These are phyloP conservation scores for Cinnamomum micranthum DNA, from an alignment of 164 flowering plant genomes.

Conservation along the genomic window DNA sequence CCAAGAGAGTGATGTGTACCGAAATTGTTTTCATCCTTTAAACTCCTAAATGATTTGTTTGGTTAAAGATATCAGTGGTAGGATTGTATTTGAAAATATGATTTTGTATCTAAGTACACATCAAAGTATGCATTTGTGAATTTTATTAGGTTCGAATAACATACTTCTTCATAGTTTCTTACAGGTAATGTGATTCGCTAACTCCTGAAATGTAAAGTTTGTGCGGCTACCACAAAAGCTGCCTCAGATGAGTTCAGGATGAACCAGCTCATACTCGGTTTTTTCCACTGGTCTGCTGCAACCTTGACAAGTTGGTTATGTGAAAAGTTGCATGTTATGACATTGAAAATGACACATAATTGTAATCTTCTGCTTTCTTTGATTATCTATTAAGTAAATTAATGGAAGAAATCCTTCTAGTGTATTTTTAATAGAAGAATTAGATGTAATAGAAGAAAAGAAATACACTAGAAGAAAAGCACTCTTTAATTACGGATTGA, in stretches of 20 bases:
- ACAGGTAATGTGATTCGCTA: not conserved
- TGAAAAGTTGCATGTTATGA: not conserved
- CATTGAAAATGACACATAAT: not conserved
- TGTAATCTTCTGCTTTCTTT: not conserved
- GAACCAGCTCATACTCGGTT: not conserved
- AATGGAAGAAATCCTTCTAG: not conserved
- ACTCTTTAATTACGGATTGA: too few relatives aligned
- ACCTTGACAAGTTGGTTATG: not conserved
- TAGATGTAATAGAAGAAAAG: too few relatives aligned
- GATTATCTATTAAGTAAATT: too few relatives aligned
- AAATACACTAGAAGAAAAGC: too few relatives aligned
- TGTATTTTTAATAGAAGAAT: too few relatives aligned
- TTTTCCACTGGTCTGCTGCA: not conserved
- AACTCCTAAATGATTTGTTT: not conserved
- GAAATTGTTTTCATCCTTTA: not conserved
- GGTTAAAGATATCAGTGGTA: not conserved
- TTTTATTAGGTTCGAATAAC: not conserved
- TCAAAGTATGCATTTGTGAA: not conserved
- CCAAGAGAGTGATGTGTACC: not conserved
- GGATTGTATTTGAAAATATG: not conserved
- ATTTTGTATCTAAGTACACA: not conserved
- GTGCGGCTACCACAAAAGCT: not conserved
- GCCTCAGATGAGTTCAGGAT: not conserved
- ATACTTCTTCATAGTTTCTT: not conserved
- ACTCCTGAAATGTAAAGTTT: not conserved